Evolutionary conservation across 495 filamentous ascomycete species (phyloP), one percentile per base, ranked within the genome.

Genomic region (Penicillium psychrofluorescens): DNA sequence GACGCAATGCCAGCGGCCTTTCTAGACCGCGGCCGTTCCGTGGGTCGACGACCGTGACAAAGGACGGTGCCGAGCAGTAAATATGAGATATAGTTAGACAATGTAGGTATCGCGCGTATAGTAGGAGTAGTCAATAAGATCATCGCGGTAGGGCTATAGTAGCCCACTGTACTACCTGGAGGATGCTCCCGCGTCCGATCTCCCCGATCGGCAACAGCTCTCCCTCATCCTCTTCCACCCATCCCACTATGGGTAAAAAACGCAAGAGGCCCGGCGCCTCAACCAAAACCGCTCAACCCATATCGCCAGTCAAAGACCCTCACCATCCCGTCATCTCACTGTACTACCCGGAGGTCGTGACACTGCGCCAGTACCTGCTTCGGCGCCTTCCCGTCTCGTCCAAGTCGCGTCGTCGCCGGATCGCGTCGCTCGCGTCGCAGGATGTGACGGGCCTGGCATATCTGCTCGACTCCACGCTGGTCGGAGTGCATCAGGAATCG

Each of bases 351-450:
- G 56, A 75, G 29, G 74, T 88, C 11, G 58, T 79, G 30, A 81
- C 84, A 0, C 64, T 97, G 39, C 80, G 89, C 35, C 70, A 85
- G 30, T 90, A 89, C 63, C 68, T 92, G 39, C 59, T 80, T 22
- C 66, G 66, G 33, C 66, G 59, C 44, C 66, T 86, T 13, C 70
- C 74, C 6, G 53, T 52, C 12, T 64, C 74, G 5, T 79, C 79
- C 7, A 83, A 74, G 50, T 59, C 41, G 27, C 66, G 76, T 10
- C 70, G 72, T 31, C 68, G 75, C 32, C 74, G 63, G 46, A 70
- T 81, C 43, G 58, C 60, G 8, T 60, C 67, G 8, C 29, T 71
- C 31, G 50, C 35, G 9, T 30, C 43, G 29, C 35, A 31, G 34
- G 36, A 8, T 22, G 34, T 12, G 38, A 22, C 34, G 34, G 15